Evolutionary conservation across 306 rosid genomes (phyloP).

Genomic region (Cotoneaster glaucophyllus): DNA sequence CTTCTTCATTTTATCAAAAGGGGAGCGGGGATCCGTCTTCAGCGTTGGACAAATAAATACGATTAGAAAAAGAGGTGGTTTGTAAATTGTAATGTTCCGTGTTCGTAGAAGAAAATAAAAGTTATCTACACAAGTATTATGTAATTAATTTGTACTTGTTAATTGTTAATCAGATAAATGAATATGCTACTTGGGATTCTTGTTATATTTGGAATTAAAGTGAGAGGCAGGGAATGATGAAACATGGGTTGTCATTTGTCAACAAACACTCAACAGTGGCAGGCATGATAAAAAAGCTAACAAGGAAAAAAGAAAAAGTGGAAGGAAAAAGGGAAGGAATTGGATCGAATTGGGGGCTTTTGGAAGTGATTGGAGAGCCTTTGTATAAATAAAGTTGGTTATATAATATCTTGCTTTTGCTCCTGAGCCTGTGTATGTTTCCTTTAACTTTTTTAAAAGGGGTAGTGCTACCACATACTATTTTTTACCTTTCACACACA

Average conservation of each 20-base stretch:
- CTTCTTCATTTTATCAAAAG: not conserved
- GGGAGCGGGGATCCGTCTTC: not conserved
- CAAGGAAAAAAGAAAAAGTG: slow-evolving; percentile 34
- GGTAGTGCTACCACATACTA: no score
- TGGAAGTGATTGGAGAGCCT: slow-evolving; percentile 45
- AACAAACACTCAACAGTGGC: slow-evolving; percentile 25
- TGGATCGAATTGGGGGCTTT: slow-evolving; percentile 27
- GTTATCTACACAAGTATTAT: not conserved
- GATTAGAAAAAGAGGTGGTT: not conserved
- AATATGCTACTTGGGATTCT: not conserved
- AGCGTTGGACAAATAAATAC: not conserved
- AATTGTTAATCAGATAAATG: not conserved
- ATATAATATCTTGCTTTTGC: slow-evolving; percentile 42
- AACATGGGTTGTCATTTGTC: slow-evolving; percentile 36
- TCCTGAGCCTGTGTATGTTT: slow-evolving; percentile 21
- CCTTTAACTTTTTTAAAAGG: slow-evolving; percentile 29
- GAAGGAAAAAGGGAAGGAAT: slow-evolving; percentile 22
- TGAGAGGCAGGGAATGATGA: slow-evolving; percentile 48
- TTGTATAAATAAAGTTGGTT: slow-evolving; percentile 30
- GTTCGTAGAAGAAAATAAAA: not conserved
- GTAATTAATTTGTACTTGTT: not conserved
- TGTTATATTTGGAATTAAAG: slow-evolving; percentile 1
- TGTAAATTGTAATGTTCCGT: no score
- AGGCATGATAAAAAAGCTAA: slow-evolving; percentile 42
- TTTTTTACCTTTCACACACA: no score